phyloP scores from a whole-genome alignment of 75 land plant genomes.

The Azolla pinnata region DNA sequence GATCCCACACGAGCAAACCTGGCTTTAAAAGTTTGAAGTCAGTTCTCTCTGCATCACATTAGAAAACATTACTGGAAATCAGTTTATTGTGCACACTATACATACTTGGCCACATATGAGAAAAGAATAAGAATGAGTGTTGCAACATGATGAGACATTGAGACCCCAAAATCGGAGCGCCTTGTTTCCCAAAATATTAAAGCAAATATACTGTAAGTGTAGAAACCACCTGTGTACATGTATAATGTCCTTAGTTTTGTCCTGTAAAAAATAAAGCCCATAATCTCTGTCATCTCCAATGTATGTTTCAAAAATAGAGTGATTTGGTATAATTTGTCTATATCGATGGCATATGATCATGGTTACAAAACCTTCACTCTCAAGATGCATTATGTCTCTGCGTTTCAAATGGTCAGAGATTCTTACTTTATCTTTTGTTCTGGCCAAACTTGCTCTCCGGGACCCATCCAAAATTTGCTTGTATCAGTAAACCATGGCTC shows the following conservation, averaged over 20 bases:
- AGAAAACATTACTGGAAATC: not conserved
- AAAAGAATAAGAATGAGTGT: conserved; percentile 30
- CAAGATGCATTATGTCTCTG: too few species aligned
- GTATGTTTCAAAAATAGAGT: not conserved
- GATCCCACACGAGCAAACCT: conserved; percentile 44
- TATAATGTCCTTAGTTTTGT: conserved; percentile 32
- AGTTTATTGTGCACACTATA: not conserved
- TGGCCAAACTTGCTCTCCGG: conserved; percentile 37
- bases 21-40: conserved; percentile 4
- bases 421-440: conserved; percentile 37
- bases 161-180: conserved; percentile 36
- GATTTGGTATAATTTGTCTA: too few species aligned
- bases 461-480: conserved; percentile 34
- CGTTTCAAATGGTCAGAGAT: too few species aligned
- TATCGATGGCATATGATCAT: too few species aligned
- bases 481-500: conserved; percentile 44
- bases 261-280: conserved; percentile 32
- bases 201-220: conserved; percentile 41
- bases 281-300: not conserved
- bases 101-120: conserved; percentile 34
- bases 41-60: not conserved
- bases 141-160: conserved; percentile 39
- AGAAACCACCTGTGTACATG: conserved; percentile 34
- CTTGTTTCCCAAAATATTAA: conserved; percentile 40
- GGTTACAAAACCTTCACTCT: too few species aligned